Evolutionary conservation across 495 filamentous ascomycete genomes (phyloP).

Genomic region (Tuber melanosporum): DNA sequence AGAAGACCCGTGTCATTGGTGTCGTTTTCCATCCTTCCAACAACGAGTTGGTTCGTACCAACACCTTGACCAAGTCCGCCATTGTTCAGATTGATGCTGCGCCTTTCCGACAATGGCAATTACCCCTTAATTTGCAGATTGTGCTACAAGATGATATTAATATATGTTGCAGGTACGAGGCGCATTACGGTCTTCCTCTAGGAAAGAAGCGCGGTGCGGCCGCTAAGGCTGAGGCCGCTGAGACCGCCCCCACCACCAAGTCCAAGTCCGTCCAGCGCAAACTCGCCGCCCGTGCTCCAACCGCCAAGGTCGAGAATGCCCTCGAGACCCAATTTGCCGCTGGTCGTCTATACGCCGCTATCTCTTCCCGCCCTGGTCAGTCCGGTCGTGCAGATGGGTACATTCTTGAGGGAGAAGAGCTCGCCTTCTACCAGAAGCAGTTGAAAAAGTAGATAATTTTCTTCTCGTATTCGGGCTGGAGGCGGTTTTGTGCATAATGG

Average conservation of each 20-base stretch:
- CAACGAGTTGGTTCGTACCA: constrained; percentile 99
- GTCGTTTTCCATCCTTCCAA: constrained; percentile 99
- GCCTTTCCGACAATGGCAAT: constrained; percentile 89
- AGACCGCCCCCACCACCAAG: constrained; percentile 26
- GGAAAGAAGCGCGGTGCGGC: constrained; percentile 87
- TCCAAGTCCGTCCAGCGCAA: constrained; percentile 89
- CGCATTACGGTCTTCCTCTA: constrained; percentile 87
- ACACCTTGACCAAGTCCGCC: constrained; percentile 97
- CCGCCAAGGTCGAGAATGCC: constrained; percentile 86
- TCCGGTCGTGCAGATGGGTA: constrained; percentile 93
- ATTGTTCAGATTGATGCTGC: constrained; percentile 98
- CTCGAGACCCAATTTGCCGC: constrained; percentile 99
- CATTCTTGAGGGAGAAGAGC: constrained; percentile 97
- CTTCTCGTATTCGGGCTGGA: neutral
- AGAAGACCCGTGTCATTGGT: constrained; percentile 97
- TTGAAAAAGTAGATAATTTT: constrained; percentile 44
- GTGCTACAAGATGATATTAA: constrained; percentile 6
- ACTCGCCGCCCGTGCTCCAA: constrained; percentile 76
- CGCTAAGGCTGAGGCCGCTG: constrained; percentile 55
- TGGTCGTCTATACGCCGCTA: constrained; percentile 86
- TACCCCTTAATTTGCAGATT: neutral
- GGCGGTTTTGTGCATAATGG: neutral
- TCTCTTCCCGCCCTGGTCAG: constrained; percentile 90
- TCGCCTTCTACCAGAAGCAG: constrained; percentile 98
- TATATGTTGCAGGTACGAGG: constrained; percentile 59